These are phyloP conservation scores for Colletotrichum sp. DNA, from an alignment of 2,329 filamentous ascomycete genomes.

Conservation along the genomic window DNA sequence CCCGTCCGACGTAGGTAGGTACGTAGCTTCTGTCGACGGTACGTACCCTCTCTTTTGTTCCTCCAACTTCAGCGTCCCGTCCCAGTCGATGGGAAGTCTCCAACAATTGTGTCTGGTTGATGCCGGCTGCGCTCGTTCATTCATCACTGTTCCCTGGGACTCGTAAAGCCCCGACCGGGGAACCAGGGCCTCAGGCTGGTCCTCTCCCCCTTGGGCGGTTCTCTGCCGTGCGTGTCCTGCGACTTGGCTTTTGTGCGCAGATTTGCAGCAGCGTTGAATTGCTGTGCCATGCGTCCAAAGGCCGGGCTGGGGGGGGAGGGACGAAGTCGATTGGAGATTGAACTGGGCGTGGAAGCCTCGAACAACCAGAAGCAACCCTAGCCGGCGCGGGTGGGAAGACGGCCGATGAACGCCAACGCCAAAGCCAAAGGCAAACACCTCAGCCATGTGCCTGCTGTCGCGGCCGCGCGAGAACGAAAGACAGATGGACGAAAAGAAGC, in stretches of 20 bases:
- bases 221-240: conserved; percentile 4
- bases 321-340: background rate
- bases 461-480: background rate
- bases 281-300: background rate
- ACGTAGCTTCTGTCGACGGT: background rate
- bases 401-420: background rate
- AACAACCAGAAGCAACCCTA: background rate
- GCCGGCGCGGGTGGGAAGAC: background rate
- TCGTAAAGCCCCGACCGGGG: conserved; percentile 1
- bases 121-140: conserved; percentile 15
- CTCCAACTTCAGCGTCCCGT: conserved; percentile 1
- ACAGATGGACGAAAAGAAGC: background rate
- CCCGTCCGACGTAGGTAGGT: background rate
- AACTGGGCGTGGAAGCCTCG: background rate
- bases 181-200: conserved; percentile 7
- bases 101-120: conserved; percentile 15
- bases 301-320: background rate
- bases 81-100: conserved; percentile 6
- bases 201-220: background rate
- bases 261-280: background rate
- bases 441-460: background rate
- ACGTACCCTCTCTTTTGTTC: conserved; percentile 9
- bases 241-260: background rate
- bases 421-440: background rate
- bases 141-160: conserved; percentile 5